A percentile compares a stretch with the other conserved stretches of the same genome.
phyloP scores from a whole-genome alignment of 192 early-diverging fungal species.

The Piromyces sp. region DNA sequence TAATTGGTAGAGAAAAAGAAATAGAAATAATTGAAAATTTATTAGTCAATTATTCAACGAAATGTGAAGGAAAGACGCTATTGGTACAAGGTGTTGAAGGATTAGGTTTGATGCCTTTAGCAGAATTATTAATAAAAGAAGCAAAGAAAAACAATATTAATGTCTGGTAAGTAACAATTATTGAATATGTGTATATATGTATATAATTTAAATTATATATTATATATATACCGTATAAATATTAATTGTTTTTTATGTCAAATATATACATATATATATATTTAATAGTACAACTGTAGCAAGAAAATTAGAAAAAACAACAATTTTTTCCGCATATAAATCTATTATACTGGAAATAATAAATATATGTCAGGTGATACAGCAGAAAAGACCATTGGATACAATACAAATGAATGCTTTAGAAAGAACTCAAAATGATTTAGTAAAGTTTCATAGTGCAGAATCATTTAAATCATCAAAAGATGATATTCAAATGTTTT shows the following conservation, averaged over 20 bases:
- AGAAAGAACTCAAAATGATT: neutral
- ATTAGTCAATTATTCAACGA: slow-evolving; percentile 1
- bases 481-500: neutral
- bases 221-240: no score
- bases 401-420: neutral
- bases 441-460: neutral
- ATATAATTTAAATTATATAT: no score
- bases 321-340: slow-evolving; percentile 6
- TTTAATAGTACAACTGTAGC: slow-evolving; percentile 11
- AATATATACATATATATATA: no score
- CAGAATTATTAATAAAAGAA: slow-evolving; percentile 13
- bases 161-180: slow-evolving; percentile 12
- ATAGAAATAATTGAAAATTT: slow-evolving; percentile 9
- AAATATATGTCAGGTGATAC: neutral
- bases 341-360: neutral
- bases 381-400: neutral
- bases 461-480: neutral
- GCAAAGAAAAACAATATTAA: slow-evolving; percentile 10
- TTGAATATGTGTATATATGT: no score
- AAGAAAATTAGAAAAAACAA: slow-evolving; percentile 21
- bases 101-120: slow-evolving; percentile 20
- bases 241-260: no score
- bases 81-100: slow-evolving; percentile 29
- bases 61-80: slow-evolving; percentile 4
- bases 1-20: slow-evolving; percentile 15